A percentile compares a stretch with the other conserved stretches of the same genome.
Evolutionary conservation across 2,329 filamentous ascomycete genomes (phyloP).

Genomic region (Alternaria novae-zelandiae): DNA sequence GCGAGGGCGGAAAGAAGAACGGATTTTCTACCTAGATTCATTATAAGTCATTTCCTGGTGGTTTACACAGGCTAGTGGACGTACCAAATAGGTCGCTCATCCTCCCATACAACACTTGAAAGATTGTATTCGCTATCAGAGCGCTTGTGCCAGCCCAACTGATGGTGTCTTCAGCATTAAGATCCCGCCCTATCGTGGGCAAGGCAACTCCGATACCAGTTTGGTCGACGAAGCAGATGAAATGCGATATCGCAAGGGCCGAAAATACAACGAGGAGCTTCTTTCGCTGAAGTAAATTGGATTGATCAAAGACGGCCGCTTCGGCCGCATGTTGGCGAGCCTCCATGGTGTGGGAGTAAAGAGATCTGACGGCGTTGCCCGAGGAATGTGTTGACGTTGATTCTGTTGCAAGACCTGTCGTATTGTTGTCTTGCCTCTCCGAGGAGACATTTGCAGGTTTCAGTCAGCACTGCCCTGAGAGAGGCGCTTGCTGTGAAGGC

Average conservation of each 20-base stretch:
- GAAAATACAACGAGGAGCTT: slow-evolving; percentile 60
- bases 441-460: background rate
- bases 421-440: background rate
- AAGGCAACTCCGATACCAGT: slow-evolving; percentile 59
- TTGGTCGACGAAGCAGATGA: slow-evolving; percentile 65
- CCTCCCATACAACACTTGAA: slow-evolving; percentile 69
- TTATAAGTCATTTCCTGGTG: background rate
- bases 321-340: slow-evolving; percentile 20
- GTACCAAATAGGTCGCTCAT: slow-evolving; percentile 65
- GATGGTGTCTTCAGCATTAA: slow-evolving; percentile 57
- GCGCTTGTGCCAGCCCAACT: slow-evolving; percentile 62
- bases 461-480: background rate
- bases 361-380: background rate
- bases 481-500: background rate
- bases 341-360: background rate
- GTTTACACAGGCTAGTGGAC: background rate
- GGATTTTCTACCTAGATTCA: slow-evolving; percentile 16
- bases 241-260: slow-evolving; percentile 59
- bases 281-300: slow-evolving; percentile 61
- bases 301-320: slow-evolving; percentile 50
- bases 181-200: slow-evolving; percentile 45
- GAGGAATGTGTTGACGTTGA: background rate
- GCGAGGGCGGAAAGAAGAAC: slow-evolving; percentile 61
- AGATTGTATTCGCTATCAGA: slow-evolving; percentile 65
- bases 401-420: background rate